Base-by-base conservation (phyloP, 805 yeast genomes). In the Zygosaccharomyces gambellarensis region DNA sequence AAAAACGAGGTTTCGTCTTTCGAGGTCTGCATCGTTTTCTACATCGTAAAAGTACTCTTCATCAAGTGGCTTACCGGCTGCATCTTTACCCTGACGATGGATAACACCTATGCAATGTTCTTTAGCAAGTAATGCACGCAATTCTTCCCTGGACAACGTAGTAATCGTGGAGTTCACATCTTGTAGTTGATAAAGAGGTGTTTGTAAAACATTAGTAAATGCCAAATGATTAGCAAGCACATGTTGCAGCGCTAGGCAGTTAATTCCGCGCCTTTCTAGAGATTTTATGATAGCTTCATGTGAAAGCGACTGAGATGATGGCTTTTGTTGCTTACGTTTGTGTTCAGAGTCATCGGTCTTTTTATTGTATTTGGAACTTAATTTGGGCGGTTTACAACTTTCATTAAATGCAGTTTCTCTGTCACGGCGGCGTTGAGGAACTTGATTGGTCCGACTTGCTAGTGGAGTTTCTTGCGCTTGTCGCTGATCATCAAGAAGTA, bases 51-150 rank as follows among this genome's bases (percentile, higher is more conserved):
- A 94, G 63, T 88, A 94, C 65, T 94, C 97, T 65, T 89, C 95
- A 57, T 92, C 98, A 53, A 94, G 74, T 3, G 87, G 87, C 66
- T 90, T 89, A 9, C 98, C 99, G 2, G 97, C 95, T 2, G 98
- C 97, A 68, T 94, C 99, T 66, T 90, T 90, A 43, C 97, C 97
- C 50, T 78, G 76, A 67, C 98, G 84, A 61, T 81, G 79, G 52
- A 94, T 90, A 9, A 86, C 85, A n/a, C 98, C 98, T 50, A 92
- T 77, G 60, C 92, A 85, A 4, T 68, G 59, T 41, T 71, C 66
- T 31, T 74, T 69, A 7, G 69, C 67, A 29, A 79, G 59, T 5
- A 79, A 56, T 22, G 75, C 71, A 48, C 79, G 70, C 14, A 79
- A 56, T 59, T 79, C 79, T 25, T 66, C 61, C 46, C 71, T 69